These are phyloP conservation scores for Galerina marginata DNA, from an alignment of 768 basidiomycete genomes.

Conservation along the genomic window DNA sequence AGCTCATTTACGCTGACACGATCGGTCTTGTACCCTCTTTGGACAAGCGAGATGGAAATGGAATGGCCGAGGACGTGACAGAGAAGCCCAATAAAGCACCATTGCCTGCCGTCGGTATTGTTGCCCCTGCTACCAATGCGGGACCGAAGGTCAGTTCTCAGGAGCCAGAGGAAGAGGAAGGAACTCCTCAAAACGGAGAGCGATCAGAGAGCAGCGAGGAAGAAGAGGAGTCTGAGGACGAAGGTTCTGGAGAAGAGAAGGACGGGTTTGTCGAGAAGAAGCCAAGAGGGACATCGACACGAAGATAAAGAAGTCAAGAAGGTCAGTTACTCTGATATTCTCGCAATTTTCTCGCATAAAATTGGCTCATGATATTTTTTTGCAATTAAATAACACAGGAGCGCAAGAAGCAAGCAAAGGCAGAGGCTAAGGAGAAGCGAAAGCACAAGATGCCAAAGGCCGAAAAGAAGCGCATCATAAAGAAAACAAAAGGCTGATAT, in stretches of 20 bases:
- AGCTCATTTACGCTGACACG: constrained; percentile 86
- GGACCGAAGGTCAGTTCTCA: constrained; percentile 6
- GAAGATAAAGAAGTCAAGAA: constrained; percentile 93
- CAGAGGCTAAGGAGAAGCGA: constrained; percentile 84
- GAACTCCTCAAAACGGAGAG: constrained; percentile 14
- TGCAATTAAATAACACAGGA: constrained; percentile 55
- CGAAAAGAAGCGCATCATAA: constrained; percentile 89
- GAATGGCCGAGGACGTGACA: constrained; percentile 1
- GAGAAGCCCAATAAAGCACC: background rate
- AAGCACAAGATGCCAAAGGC: constrained; percentile 95
- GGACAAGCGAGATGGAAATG: constrained; percentile 8
- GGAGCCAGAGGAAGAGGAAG: constrained; percentile 13
- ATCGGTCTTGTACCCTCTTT: constrained; percentile 73
- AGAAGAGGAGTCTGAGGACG: constrained; percentile 39
- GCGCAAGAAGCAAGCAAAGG: constrained; percentile 88
- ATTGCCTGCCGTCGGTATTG: background rate
- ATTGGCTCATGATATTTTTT: constrained; percentile 12
- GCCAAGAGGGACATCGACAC: constrained; percentile 86
- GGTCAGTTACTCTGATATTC: constrained; percentile 45
- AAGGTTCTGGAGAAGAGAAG: constrained; percentile 36
- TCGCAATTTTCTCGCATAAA: constrained; percentile 3
- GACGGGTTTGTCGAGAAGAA: constrained; percentile 55
- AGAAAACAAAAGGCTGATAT: constrained; percentile 46
- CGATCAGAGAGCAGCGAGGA: constrained; percentile 33
- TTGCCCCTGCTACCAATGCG: constrained; percentile 6